phyloP scores from a whole-genome alignment of 441 rosid species.

The Erodium texanum region DNA sequence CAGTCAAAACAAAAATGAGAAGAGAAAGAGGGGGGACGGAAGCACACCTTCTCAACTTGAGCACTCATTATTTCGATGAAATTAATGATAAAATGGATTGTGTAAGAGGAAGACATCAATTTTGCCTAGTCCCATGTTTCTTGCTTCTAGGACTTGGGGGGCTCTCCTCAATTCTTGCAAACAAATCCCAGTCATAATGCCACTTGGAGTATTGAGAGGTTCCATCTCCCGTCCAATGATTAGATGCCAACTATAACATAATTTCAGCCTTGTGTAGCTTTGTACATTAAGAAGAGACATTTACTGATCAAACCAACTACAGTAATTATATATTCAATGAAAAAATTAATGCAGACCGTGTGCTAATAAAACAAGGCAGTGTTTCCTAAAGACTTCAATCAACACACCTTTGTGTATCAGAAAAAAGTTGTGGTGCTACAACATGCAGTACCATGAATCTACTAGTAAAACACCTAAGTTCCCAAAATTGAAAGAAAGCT shows the following conservation, averaged over 20 bases:
- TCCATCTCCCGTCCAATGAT: background rate
- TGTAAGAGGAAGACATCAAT: background rate
- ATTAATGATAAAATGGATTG: background rate
- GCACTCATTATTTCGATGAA: background rate
- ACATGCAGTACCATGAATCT: too few species aligned
- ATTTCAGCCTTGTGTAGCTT: too few species aligned
- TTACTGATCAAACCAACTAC: background rate
- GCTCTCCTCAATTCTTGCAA: background rate
- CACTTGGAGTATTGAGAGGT: background rate
- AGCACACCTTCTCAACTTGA: background rate
- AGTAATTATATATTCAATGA: too few species aligned
- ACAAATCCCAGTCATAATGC: background rate
- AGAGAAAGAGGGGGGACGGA: too few species aligned
- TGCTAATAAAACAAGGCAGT: background rate
- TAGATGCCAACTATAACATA: too few species aligned
- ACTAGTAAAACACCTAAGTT: too few species aligned
- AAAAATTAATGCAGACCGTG: background rate
- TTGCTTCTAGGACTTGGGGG: background rate
- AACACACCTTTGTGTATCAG: too few species aligned
- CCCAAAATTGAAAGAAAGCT: too few species aligned
- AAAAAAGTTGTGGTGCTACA: too few species aligned
- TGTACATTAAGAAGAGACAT: background rate
- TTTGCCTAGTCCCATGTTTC: background rate
- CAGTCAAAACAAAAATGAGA: too few species aligned
- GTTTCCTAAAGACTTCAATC: too few species aligned